These are phyloP conservation scores for Triglochin maritima DNA, from an alignment of 106 monocot species.

Conservation along the genomic window DNA sequence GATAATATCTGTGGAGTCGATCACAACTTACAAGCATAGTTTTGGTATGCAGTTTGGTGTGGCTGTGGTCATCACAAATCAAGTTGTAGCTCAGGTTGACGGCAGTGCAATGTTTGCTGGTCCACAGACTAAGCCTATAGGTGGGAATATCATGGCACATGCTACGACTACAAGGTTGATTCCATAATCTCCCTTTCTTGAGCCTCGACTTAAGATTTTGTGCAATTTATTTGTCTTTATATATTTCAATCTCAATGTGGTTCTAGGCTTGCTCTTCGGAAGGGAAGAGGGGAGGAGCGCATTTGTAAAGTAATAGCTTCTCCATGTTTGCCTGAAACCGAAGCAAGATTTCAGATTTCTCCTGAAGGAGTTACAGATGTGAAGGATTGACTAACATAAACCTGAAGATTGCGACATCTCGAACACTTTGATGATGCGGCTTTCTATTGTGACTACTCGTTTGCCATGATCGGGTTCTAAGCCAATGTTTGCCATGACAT, in stretches of 20 bases:
- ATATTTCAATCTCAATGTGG: background rate
- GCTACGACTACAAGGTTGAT: slow-evolving; percentile 81
- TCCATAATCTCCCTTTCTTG: background rate
- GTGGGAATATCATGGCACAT: slow-evolving; percentile 98
- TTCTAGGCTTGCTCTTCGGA: slow-evolving; percentile 45
- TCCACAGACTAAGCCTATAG: slow-evolving; percentile 88
- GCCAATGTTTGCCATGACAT: too few relatives aligned
- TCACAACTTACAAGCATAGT: background rate
- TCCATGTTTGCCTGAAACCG: slow-evolving; percentile 74
- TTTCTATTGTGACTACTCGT: too few relatives aligned
- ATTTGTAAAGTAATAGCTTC: slow-evolving; percentile 72
- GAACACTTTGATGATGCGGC: too few relatives aligned
- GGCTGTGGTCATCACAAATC: slow-evolving; percentile 90
- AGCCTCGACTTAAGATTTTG: background rate
- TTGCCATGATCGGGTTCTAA: too few relatives aligned
- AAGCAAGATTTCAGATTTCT: slow-evolving; percentile 75
- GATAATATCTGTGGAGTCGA: background rate
- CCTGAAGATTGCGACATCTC: background rate
- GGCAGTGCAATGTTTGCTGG: slow-evolving; percentile 89
- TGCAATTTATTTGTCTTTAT: background rate
- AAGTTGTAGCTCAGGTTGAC: slow-evolving; percentile 98
- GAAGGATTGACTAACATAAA: slow-evolving; percentile 36
- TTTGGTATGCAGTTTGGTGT: slow-evolving; percentile 65
- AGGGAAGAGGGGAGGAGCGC: slow-evolving; percentile 72
- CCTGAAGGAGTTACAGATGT: slow-evolving; percentile 62